Evolutionary conservation across 2,329 filamentous ascomycete genomes (phyloP).

Genomic region (Pseudonectria foliicola): DNA sequence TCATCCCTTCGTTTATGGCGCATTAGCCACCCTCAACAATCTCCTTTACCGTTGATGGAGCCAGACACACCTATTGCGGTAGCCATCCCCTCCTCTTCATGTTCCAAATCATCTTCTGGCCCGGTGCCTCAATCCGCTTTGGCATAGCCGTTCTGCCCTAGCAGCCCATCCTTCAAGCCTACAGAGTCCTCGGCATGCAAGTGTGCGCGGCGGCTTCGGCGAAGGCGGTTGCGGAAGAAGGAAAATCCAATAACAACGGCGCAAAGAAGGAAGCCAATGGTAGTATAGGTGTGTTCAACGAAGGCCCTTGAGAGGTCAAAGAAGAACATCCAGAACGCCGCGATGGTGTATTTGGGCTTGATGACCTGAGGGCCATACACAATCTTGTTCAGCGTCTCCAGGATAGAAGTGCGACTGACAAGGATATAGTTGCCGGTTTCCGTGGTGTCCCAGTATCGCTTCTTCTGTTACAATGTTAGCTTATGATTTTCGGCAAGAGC

Average conservation of each 20-base stretch:
- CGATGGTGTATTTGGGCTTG: slow-evolving; percentile 70
- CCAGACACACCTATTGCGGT: not conserved
- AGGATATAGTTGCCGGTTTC: slow-evolving; percentile 85
- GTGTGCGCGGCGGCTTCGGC: slow-evolving; percentile 48
- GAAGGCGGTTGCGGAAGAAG: slow-evolving; percentile 48
- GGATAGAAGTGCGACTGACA: slow-evolving; percentile 80
- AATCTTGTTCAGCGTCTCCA: slow-evolving; percentile 74
- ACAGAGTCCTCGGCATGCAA: slow-evolving; percentile 56
- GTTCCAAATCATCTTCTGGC: not conserved
- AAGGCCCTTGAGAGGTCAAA: slow-evolving; percentile 56
- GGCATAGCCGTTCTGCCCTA: slow-evolving; percentile 38
- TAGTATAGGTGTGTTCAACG: slow-evolving; percentile 52
- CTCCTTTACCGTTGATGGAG: too few species aligned
- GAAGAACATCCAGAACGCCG: slow-evolving; percentile 63
- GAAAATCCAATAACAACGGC: slow-evolving; percentile 45
- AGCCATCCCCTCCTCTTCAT: slow-evolving; percentile 2
- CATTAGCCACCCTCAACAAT: too few species aligned
- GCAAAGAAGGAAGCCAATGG: slow-evolving; percentile 49
- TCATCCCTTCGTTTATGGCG: too few species aligned
- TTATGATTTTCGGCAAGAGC: not conserved
- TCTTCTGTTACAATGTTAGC: slow-evolving; percentile 56
- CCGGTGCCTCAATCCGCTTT: slow-evolving; percentile 26
- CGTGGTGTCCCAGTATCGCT: slow-evolving; percentile 90
- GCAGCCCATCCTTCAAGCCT: slow-evolving; percentile 57
- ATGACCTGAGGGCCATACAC: slow-evolving; percentile 63